These are phyloP conservation scores for Nephelium lappaceum DNA, from an alignment of 345 rosid species.

Conservation along the genomic window DNA sequence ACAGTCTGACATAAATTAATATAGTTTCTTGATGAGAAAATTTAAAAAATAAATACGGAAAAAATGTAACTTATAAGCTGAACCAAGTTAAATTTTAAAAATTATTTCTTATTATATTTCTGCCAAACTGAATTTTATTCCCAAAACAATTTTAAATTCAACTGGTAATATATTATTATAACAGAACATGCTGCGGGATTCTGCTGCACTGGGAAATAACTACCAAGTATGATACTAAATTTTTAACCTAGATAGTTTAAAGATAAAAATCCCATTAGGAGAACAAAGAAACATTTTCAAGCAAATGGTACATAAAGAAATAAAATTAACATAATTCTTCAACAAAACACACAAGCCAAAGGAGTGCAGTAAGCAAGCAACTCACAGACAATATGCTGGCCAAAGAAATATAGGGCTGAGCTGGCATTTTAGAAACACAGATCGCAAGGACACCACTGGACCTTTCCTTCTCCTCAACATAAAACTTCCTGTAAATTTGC, in stretches of 20 bases:
- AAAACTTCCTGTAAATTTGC: conserved; percentile 63
- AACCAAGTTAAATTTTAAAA: not conserved
- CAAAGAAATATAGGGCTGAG: conserved; percentile 61
- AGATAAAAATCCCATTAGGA: not conserved
- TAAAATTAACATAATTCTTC: not conserved
- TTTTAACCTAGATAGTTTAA: not conserved
- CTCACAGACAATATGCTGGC: conserved; percentile 67
- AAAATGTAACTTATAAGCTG: not conserved
- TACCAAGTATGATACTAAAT: not conserved
- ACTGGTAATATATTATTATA: no score
- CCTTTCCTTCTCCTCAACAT: conserved; percentile 66
- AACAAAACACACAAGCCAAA: not conserved
- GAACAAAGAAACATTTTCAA: not conserved
- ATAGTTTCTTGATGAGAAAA: not conserved
- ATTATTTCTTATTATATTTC: not conserved
- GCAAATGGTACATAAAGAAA: not conserved
- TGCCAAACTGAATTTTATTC: not conserved
- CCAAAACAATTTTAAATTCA: not conserved
- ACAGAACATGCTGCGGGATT: not conserved
- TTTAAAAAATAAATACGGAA: not conserved
- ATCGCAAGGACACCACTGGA: conserved; percentile 72
- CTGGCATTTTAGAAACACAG: conserved; percentile 41
- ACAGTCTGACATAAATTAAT: not conserved
- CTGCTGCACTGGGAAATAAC: not conserved
- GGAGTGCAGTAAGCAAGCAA: conserved; percentile 22